Evolutionary conservation across 1,284 basidiomycete species (phyloP), one percentile per base, ranked within the genome.

Genomic region (Butyriboletus appendiculatus): DNA sequence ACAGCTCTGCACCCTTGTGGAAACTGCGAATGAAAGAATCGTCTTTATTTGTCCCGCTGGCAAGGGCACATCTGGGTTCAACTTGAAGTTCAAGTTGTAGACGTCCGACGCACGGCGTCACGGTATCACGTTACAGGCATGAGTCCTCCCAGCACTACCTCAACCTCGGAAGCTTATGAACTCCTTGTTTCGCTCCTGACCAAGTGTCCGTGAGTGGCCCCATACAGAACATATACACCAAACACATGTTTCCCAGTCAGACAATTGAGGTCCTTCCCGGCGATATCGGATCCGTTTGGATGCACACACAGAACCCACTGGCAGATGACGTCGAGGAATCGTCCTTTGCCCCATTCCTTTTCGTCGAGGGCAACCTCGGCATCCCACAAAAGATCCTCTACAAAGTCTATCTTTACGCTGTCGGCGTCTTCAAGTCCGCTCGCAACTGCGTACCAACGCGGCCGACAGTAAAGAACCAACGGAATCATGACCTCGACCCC

Each of bases 311-410:
- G 16, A 33, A 49, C 30, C 32, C 44, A n/a, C n/a, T n/a, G n/a
- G n/a, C n/a, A 38, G 42, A 50, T 5, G 47, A 40, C 18, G 41
- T 41, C 12, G 53, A 48, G 3, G 51, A 50, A n/a, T 37, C 45
- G 3, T 50, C 49, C 5, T 55, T 55, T 43, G 5, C 42, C 32
- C 84, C 85, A 4, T 87, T 85, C 63, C 64, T 88, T 14, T 73
- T 81, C 53, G 55, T 75, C 16, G 81, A 86, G 43, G 75, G 76
- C 10, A 76, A 89, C 53, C 76, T 89, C n/a, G 86, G 87, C 0
- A 70, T 89, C 26, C 85, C 85, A 1, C 75, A 81, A 59, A 84
- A 82, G 59, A 59, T 77, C 6, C 74, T 86, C 1, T 78, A 77
- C 62, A 67, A 68, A 45, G 64, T 81, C 0, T 89, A 87, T 63